phyloP scores from a whole-genome alignment of 305 asterid genomes.

The Ruellia speciosa region DNA sequence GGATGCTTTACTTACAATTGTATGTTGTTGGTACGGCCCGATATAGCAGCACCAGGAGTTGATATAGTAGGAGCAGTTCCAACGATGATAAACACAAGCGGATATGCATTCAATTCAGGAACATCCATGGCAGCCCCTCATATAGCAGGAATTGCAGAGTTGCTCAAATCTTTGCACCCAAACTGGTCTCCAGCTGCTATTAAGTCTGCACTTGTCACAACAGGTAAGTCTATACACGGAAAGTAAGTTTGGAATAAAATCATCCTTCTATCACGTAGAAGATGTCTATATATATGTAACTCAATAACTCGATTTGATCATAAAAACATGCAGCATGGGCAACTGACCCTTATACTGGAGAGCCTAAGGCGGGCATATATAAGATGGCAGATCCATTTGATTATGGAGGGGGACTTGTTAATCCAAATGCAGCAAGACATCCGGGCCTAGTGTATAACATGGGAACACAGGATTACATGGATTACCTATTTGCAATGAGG shows the following conservation, averaged over 20 bases:
- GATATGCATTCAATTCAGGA: constrained; percentile 9
- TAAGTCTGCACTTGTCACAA: constrained; percentile 35
- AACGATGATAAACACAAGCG: background rate
- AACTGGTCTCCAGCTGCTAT: constrained; percentile 41
- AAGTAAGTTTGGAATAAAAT: too few relatives aligned
- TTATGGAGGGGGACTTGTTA: constrained; percentile 32
- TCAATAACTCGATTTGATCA: background rate
- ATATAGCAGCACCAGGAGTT: constrained; percentile 37
- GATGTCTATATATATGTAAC: background rate
- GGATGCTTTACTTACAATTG: background rate
- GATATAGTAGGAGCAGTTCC: constrained; percentile 28
- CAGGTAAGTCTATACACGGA: constrained; percentile 19
- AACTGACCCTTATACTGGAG: constrained; percentile 25
- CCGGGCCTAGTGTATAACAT: constrained; percentile 35
- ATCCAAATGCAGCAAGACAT: constrained; percentile 23
- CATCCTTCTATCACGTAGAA: background rate
- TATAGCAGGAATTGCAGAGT: constrained; percentile 21
- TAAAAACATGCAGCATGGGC: constrained; percentile 27
- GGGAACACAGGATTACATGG: constrained; percentile 25
- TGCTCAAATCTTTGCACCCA: constrained; percentile 36
- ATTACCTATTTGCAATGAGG: constrained; percentile 32
- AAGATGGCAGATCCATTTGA: constrained; percentile 33
- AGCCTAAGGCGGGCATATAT: constrained; percentile 19
- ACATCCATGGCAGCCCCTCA: constrained; percentile 24
- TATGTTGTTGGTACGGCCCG: constrained; percentile 21